Evolutionary conservation across 169 alveolate genomes (phyloP), one percentile per base, ranked within the genome.

Genomic region (Plasmodium billcollinsi): DNA sequence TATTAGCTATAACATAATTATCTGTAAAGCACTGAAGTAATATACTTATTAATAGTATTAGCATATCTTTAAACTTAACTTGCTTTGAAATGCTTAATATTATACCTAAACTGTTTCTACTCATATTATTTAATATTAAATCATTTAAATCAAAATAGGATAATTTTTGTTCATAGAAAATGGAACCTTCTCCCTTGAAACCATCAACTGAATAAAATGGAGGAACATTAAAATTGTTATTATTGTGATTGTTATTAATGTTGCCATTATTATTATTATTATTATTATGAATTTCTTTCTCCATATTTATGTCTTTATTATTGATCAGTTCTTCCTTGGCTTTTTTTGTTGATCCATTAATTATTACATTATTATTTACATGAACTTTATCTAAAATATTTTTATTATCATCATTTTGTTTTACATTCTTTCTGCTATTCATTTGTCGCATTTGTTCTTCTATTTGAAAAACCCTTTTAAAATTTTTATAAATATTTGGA

Each of bases 11-110:
- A 8, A 86, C 92, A 52, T 70, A 86, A 26, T 86, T 73, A 43
- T 86, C 92, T n/a, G 88, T 86, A 59, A 86, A 86, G 58, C 92
- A 86, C 20, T 86, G 92, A 65, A 86, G 71, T 50, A 86, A 56
- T 43, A 86, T 86, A 54, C 73, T 86, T 86, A 72, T 70, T 8
- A 86, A 52, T 62, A 86, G 47, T 11, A 86, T 86, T 11, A 86
- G 80, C 92, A 86, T 86, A 66, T 86, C 92, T 54, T 86, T 86
- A 58, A 86, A 86, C 50, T 86, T 86, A 8, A 75, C 92, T 33
- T 86, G 92, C 29, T 72, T 86, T 18, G 92, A 71, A 26, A 86
- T 86, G 50, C 88, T 86, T 50, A 86, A 69, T n/a, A 86, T 62
- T 21, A 86, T 86, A 47, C 92, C 92, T 20, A 86, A 26, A 47